phyloP scores from a whole-genome alignment of 176 grass and related monocot genomes.

The Oryza meridionalis region DNA sequence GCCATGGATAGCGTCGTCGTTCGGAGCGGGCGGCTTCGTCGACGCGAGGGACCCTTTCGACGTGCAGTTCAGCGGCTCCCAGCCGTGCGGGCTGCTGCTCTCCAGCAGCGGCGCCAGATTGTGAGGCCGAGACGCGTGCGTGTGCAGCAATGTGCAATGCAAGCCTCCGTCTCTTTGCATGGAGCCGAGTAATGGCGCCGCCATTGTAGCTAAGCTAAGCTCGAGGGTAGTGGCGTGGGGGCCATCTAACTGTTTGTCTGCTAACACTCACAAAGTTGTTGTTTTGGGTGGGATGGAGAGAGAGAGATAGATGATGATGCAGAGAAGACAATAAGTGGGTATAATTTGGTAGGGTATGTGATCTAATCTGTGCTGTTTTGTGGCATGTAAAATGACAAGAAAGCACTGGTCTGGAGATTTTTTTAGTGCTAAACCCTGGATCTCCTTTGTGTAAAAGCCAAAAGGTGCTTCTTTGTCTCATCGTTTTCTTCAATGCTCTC shows the following conservation, averaged over 20 bases:
- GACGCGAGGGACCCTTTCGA: conserved; percentile 54
- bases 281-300: neutral
- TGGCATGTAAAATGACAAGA: conserved; percentile 32
- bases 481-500: neutral
- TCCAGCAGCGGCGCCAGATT: conserved; percentile 52
- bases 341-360: conserved; percentile 5
- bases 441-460: conserved; percentile 28
- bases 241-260: conserved; percentile 8
- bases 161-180: neutral
- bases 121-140: conserved; percentile 19
- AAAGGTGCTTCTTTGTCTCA: neutral
- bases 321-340: conserved; percentile 34
- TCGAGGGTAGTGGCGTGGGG: neutral
- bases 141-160: neutral
- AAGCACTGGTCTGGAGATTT: conserved; percentile 14
- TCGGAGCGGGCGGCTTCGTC: conserved; percentile 35
- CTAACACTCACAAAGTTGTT: conserved; percentile 35
- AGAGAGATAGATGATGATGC: neutral
- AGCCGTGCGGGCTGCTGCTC: conserved; percentile 58
- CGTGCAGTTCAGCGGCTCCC: conserved; percentile 50
- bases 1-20: conserved; percentile 43
- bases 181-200: conserved; percentile 6
- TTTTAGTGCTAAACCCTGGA: neutral
- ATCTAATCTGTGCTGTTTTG: conserved; percentile 34
- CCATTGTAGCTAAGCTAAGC: neutral